phyloP scores from a whole-genome alignment of 352 stramenopile species.

The Globisporangium heterothallicum region DNA sequence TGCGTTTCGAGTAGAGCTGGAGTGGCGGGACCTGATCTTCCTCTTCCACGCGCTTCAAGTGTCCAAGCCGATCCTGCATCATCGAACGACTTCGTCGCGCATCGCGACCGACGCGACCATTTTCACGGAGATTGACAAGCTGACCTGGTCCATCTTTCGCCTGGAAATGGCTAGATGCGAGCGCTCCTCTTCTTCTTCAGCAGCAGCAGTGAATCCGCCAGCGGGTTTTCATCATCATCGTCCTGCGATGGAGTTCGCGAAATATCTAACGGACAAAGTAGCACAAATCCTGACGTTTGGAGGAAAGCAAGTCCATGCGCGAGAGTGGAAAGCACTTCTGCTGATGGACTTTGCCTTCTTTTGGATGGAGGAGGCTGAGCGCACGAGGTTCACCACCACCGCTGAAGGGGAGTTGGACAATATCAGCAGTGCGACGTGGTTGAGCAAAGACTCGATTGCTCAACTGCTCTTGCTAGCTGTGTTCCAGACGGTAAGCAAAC shows the following conservation, averaged over 20 bases:
- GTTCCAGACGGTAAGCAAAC: conserved; percentile 13
- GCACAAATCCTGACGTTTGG: conserved; percentile 50
- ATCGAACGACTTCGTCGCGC: conserved; percentile 46
- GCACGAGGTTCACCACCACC: background rate
- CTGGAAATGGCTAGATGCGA: conserved; percentile 4
- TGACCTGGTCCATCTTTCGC: conserved; percentile 26
- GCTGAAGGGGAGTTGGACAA: background rate
- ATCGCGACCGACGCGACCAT: conserved; percentile 41
- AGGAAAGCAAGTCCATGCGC: conserved; percentile 59
- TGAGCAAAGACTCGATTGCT: conserved; percentile 5
- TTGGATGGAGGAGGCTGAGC: conserved; percentile 37
- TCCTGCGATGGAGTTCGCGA: no score
- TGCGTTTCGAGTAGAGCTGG: conserved; percentile 14
- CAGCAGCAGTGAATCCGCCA: conserved; percentile 5
- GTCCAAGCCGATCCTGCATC: conserved; percentile 75
- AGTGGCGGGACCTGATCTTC: conserved; percentile 60
- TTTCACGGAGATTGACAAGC: conserved; percentile 38
- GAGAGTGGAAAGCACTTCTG: conserved; percentile 71
- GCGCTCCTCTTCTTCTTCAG: background rate
- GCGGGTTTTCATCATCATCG: no score
- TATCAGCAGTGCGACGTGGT: background rate
- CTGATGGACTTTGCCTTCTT: conserved; percentile 68
- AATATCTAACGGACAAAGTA: conserved; percentile 28
- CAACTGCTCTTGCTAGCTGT: conserved; percentile 15
- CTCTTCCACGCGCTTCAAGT: conserved; percentile 70